Conservation (phyloP, 208 protist genomes). For the Leishmania tarentolae region DNA sequence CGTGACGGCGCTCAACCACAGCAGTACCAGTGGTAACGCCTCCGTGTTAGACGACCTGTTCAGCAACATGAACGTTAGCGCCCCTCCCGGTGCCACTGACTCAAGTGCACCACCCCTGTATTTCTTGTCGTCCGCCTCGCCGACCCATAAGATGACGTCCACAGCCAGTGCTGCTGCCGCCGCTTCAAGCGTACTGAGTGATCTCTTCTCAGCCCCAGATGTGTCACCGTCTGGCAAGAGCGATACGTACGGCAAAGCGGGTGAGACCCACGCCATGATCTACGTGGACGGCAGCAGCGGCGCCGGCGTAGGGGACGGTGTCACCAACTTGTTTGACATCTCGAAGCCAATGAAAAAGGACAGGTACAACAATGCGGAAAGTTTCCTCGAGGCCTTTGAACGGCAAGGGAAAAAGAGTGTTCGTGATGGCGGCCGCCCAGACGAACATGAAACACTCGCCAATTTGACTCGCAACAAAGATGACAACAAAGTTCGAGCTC, state of each 20-base stretch:
- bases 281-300: conserved; percentile 34
- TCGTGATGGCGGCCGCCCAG: not conserved
- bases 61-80: conserved; percentile 35
- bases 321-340: conserved; percentile 67
- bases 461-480: conserved; percentile 68
- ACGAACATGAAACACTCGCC: conserved; percentile 41
- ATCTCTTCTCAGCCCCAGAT: conserved; percentile 28
- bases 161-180: conserved; percentile 4
- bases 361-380: conserved; percentile 55
- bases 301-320: conserved; percentile 18
- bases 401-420: conserved; percentile 44
- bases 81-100: not conserved
- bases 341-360: conserved; percentile 49
- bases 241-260: not conserved
- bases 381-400: conserved; percentile 76
- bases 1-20: not conserved
- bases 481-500: conserved; percentile 74
- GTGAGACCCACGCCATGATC: conserved; percentile 17
- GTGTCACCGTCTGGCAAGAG: not conserved
- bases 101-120: conserved; percentile 3
- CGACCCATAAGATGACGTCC: not conserved
- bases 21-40: not conserved
- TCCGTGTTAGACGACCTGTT: conserved; percentile 69
- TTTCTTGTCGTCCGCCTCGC: not conserved
- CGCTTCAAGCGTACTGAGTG: conserved; percentile 31